phyloP scores from a whole-genome alignment of 352 stramenopile genomes.

The Globisporangium takayamanum region DNA sequence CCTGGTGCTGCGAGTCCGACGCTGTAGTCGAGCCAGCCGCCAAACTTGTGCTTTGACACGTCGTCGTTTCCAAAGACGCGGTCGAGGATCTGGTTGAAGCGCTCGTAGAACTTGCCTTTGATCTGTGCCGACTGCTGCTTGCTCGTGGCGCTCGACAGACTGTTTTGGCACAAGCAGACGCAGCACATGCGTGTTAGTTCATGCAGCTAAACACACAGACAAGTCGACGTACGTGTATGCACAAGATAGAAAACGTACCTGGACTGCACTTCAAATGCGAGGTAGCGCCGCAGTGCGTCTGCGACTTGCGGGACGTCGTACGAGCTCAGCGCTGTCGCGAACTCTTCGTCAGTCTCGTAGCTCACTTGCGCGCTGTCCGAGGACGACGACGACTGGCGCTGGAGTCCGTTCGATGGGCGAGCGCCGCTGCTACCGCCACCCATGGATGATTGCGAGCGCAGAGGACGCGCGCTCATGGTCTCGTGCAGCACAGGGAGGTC shows the following conservation, averaged over 20 bases:
- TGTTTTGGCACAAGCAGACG: background rate
- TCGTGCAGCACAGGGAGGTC: background rate
- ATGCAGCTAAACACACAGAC: background rate
- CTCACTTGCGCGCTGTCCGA: slow-evolving; percentile 15
- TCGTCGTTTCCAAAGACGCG: slow-evolving; percentile 70
- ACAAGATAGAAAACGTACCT: slow-evolving; percentile 17
- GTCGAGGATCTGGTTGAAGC: slow-evolving; percentile 82
- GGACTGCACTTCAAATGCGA: slow-evolving; percentile 68
- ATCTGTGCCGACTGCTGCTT: slow-evolving; percentile 77
- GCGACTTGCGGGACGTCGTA: slow-evolving; percentile 59
- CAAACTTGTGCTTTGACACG: slow-evolving; percentile 71
- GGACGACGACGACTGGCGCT: slow-evolving; percentile 16
- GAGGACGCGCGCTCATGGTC: slow-evolving; percentile 6
- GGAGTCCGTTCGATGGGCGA: slow-evolving; percentile 2
- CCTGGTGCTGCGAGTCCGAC: slow-evolving; percentile 22
- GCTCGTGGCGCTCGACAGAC: slow-evolving; percentile 37
- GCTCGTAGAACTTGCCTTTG: slow-evolving; percentile 80
- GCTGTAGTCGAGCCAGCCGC: slow-evolving; percentile 82
- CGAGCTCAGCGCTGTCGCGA: slow-evolving; percentile 47
- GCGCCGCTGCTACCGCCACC: background rate
- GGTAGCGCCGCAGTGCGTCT: slow-evolving; percentile 59
- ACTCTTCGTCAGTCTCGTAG: slow-evolving; percentile 71
- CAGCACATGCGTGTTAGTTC: background rate
- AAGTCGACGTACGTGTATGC: background rate
- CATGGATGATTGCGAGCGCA: slow-evolving; percentile 12